Conservation (phyloP, 306 rosid species). For the Gastrolobium bilobum region DNA sequence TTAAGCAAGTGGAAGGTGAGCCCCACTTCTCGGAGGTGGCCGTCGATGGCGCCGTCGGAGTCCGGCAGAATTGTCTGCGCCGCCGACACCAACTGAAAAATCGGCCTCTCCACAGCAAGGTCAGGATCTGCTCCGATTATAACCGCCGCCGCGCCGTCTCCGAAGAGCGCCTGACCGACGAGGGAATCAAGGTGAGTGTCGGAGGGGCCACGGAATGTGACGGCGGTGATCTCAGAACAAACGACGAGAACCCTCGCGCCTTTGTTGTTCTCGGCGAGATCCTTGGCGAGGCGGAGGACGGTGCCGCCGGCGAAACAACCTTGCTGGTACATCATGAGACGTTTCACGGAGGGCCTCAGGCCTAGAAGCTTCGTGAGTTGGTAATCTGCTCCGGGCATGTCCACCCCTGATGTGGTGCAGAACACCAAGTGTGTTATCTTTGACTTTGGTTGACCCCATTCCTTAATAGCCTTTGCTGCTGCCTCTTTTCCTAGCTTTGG, state of each 20-base stretch:
- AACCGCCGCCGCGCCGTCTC: conserved; percentile 64
- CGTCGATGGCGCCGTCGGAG: conserved; percentile 68
- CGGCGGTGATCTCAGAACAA: conserved; percentile 74
- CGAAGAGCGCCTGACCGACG: conserved; percentile 71
- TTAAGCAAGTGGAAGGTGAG: conserved; percentile 65
- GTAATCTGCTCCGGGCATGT: conserved; percentile 77
- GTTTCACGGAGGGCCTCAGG: conserved; percentile 66
- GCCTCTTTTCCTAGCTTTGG: conserved; percentile 74
- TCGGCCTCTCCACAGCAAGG: conserved; percentile 45
- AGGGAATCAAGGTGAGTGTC: conserved; percentile 64
- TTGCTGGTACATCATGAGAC: conserved; percentile 76
- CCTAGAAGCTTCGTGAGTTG: conserved; percentile 71
- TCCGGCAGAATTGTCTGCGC: conserved; percentile 66
- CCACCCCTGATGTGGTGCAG: conserved; percentile 75
- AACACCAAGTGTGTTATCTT: conserved; percentile 69
- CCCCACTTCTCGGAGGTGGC: conserved; percentile 67
- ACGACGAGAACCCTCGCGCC: conserved; percentile 68
- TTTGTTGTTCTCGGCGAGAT: conserved; percentile 71
- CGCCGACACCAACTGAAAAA: conserved; percentile 58
- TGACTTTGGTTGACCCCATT: conserved; percentile 80
- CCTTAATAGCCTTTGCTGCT: conserved; percentile 61
- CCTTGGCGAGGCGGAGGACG: conserved; percentile 72
- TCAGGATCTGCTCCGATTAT: conserved; percentile 67
- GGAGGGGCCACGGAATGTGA: conserved; percentile 72
- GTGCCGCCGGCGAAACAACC: conserved; percentile 79